Evolutionary conservation across 805 yeast species (phyloP).

Genomic region (Saccharomycopsis guyanensis): DNA sequence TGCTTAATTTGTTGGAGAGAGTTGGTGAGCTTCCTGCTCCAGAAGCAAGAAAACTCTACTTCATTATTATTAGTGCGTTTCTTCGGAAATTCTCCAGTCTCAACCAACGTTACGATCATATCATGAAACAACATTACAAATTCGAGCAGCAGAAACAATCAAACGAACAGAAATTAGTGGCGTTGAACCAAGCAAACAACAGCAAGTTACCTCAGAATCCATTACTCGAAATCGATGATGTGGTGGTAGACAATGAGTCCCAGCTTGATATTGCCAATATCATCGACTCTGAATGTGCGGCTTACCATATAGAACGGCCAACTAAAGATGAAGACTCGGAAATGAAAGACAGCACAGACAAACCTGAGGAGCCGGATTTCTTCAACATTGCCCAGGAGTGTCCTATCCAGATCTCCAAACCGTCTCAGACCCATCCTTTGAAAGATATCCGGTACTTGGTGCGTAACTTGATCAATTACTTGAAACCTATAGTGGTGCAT

Average conservation of each 20-base stretch:
- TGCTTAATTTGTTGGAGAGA: constrained; percentile 82
- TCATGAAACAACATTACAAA: constrained; percentile 52
- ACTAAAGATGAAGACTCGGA: constrained; percentile 27
- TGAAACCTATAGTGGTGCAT: constrained; percentile 85
- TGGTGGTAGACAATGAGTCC: constrained; percentile 22
- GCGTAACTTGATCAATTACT: constrained; percentile 79
- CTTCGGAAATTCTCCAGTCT: constrained; percentile 71
- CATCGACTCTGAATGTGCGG: constrained; percentile 27
- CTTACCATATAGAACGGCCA: constrained; percentile 4
- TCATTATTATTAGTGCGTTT: constrained; percentile 81
- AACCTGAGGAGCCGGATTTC: constrained; percentile 31
- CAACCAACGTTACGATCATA: constrained; percentile 61
- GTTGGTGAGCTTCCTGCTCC: constrained; percentile 71
- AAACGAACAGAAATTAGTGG: constrained; percentile 85
- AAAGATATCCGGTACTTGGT: constrained; percentile 85
- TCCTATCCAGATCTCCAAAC: constrained; percentile 79
- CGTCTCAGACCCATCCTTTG: constrained; percentile 49
- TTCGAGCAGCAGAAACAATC: constrained; percentile 42
- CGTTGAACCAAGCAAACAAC: constrained; percentile 72
- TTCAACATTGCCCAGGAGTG: constrained; percentile 92
- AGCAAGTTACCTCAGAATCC: constrained; percentile 27
- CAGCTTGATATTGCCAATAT: constrained; percentile 33
- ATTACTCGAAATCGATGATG: constrained; percentile 9
- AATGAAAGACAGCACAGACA: constrained; percentile 24
- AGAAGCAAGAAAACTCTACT: constrained; percentile 64